Evolutionary conservation across 202 grass and related monocot genomes (phyloP), one percentile per base, ranked within the genome.

Genomic region (Hordeum pubiflorum): DNA sequence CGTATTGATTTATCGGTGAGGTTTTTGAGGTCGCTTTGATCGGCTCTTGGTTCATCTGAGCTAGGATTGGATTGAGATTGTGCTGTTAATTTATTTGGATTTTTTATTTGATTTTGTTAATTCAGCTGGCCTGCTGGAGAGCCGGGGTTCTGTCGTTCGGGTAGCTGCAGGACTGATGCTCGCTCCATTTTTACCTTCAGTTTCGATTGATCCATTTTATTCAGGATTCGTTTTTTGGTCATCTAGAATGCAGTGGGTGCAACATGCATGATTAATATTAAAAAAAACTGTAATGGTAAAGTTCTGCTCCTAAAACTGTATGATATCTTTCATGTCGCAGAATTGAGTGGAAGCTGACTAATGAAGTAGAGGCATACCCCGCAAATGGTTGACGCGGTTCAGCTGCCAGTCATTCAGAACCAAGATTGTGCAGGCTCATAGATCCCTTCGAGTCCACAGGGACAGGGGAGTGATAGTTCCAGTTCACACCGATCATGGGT

Each of bases 401-500:
- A 72, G 39, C 66, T 17, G 10, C 38, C 39, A 74, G 70, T 80
- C 69, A 34, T 52, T 32, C 56, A 27, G 40, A 48, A 73, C 26
- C 50, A 23, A 52, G 73, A 78, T 74, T 14, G 44, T 77, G 40
- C 23, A 54, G 62, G 13, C 13, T 5, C 57, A 50, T 50, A 82
- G 18, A 32, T 37, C 63, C 43, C 24, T 83, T 75, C 13, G 21
- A 21, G 12, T 78, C 55, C 27, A 34, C 7, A 36, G n/a, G 38
- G 31, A 31, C 26, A n/a, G 44, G 78, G 58, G 64, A 75, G 40
- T 40, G 5, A 3, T 40, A 74, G 29, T 73, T 66, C 40, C 46
- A 48, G 38, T 39, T 26, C 37, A 11, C 59, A 13, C 72, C 10
- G 7, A 67, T 44, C 75, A 95, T 98, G 95, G 95, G 95, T 39